These are phyloP conservation scores for Neurospora cerealis DNA, from an alignment of 495 filamentous ascomycete species.

Conservation along the genomic window DNA sequence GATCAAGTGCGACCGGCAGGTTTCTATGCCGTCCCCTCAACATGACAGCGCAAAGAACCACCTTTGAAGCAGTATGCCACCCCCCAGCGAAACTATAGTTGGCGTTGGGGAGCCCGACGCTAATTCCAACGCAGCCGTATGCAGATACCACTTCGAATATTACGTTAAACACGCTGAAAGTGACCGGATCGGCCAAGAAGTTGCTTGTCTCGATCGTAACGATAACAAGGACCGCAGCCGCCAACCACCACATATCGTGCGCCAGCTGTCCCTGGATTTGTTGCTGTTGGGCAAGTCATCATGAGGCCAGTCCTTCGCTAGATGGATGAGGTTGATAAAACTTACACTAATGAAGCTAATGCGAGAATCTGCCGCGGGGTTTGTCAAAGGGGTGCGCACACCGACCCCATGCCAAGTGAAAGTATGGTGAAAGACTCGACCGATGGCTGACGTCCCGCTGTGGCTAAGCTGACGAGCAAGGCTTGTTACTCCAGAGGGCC, in stretches of 20 bases:
- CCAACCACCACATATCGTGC: constrained; percentile 83
- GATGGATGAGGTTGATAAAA: neutral
- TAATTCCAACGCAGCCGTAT: constrained; percentile 81
- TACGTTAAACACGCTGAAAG: constrained; percentile 73
- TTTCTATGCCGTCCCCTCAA: constrained; percentile 70
- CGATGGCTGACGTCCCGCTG: constrained; percentile 17
- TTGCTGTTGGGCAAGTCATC: constrained; percentile 18
- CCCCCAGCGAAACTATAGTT: constrained; percentile 65
- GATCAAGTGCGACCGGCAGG: constrained; percentile 71
- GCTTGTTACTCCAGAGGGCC: neutral
- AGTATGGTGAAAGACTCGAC: constrained; percentile 18
- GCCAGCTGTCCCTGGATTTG: constrained; percentile 73
- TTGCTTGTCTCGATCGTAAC: constrained; percentile 60
- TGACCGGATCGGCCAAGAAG: constrained; percentile 54
- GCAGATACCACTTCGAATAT: constrained; percentile 77
- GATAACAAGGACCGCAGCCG: constrained; percentile 63
- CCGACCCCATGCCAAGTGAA: constrained; percentile 32
- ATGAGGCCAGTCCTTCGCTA: neutral
- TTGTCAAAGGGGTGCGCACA: constrained; percentile 9
- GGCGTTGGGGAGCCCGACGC: constrained; percentile 55
- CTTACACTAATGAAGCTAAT: constrained; percentile 36
- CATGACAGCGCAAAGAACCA: constrained; percentile 71
- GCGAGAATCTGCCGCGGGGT: constrained; percentile 18
- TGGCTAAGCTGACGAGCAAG: constrained; percentile 11
- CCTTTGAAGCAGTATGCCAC: constrained; percentile 62